Percentiles rank a stretch among this genome's conserved stretches.
Conservation (phyloP, 1,284 basidiomycete genomes). For the Naganishia liquefaciens region DNA sequence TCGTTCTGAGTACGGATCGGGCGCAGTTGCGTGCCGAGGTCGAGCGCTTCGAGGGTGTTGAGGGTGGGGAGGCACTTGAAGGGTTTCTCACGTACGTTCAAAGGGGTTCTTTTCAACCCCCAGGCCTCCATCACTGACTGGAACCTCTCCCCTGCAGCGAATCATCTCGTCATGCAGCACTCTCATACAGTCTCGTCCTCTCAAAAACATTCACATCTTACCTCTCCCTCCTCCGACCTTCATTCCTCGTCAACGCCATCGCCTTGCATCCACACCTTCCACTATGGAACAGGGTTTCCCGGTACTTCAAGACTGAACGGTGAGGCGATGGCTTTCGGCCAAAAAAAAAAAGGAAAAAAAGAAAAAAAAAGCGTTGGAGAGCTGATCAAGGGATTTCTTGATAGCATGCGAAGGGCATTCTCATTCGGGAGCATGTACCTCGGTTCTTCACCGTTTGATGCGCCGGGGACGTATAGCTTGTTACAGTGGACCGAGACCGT, state of each 20-base stretch:
- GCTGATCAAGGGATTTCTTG: background rate
- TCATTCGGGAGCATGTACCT: conserved; percentile 52
- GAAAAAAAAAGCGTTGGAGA: background rate
- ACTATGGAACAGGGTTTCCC: conserved; percentile 50
- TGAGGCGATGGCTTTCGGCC: conserved; percentile 11
- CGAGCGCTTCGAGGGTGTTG: conserved; percentile 57
- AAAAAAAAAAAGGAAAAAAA: too few relatives aligned
- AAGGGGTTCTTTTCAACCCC: background rate
- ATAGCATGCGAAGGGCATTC: conserved; percentile 54
- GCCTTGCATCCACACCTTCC: conserved; percentile 52
- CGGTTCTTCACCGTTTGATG: conserved; percentile 59
- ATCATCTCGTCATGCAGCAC: conserved; percentile 40
- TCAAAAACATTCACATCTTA: conserved; percentile 56
- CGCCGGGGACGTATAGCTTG: conserved; percentile 56
- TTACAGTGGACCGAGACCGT: conserved; percentile 61
- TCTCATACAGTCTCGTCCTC: conserved; percentile 58
- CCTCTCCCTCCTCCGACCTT: conserved; percentile 54
- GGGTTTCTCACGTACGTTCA: conserved; percentile 41
- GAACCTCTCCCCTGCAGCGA: conserved; percentile 37
- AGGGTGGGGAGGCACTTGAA: conserved; percentile 52
- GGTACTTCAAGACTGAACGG: conserved; percentile 58
- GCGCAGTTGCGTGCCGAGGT: conserved; percentile 55
- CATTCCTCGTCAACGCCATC: conserved; percentile 54
- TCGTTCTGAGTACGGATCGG: conserved; percentile 56
- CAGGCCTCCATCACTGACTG: background rate